These are phyloP conservation scores for Microthyrium microscopicum DNA, from an alignment of 2,329 filamentous ascomycete genomes.

Conservation along the genomic window DNA sequence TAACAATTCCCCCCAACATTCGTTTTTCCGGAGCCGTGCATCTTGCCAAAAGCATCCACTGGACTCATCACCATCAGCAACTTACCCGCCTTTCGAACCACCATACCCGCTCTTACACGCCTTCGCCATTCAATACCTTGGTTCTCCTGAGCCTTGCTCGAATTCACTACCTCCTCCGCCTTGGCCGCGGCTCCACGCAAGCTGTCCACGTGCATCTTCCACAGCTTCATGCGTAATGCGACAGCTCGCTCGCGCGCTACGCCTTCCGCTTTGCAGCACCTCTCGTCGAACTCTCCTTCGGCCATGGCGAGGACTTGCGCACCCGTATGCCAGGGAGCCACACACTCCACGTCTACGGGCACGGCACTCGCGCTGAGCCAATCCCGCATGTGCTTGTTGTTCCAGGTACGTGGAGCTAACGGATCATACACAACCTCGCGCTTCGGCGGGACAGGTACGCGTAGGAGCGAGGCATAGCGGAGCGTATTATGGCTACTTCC, in stretches of 20 bases:
- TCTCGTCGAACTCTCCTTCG: not conserved
- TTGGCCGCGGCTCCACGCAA: not conserved
- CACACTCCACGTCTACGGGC: not conserved
- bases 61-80: not conserved
- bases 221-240: conserved; percentile 3
- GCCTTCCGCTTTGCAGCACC: not conserved
- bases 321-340: conserved; percentile 1
- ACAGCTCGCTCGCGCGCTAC: not conserved
- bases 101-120: conserved; percentile 2
- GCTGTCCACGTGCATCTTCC: conserved; percentile 3
- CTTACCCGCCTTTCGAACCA: not conserved
- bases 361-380: conserved; percentile 2
- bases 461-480: conserved; percentile 3
- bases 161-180: not conserved
- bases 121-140: not conserved
- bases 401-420: not conserved
- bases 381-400: not conserved
- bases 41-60: not conserved
- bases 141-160: not conserved
- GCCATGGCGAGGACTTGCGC: conserved; percentile 1
- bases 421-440: not conserved
- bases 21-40: not conserved
- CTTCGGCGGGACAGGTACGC: not conserved
- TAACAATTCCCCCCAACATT: conserved; percentile 1
- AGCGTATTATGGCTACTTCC: conserved; percentile 1